phyloP scores from a whole-genome alignment of 306 rosid genomes.

The Gynostemma pentaphyllum region DNA sequence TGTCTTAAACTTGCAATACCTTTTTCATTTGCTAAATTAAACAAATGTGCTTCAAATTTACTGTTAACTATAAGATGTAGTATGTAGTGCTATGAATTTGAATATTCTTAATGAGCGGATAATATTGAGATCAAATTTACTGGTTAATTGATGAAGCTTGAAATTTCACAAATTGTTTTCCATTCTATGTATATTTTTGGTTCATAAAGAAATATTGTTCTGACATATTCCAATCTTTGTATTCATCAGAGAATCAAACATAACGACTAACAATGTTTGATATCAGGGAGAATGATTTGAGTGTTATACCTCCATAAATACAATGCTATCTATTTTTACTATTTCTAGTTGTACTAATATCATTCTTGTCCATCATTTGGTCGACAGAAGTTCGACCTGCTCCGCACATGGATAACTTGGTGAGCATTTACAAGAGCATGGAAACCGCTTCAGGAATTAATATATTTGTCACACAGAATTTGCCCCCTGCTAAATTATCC shows the following conservation, averaged over 20 bases:
- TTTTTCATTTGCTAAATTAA: not conserved
- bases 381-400: constrained; percentile 71
- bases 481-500: constrained; percentile 26
- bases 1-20: not conserved
- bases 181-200: not conserved
- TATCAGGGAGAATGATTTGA: not conserved
- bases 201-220: not conserved
- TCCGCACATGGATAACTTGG: constrained; percentile 86
- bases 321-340: not conserved
- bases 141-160: not conserved
- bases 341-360: not conserved
- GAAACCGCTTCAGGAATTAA: constrained; percentile 64
- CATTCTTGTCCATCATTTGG: not conserved
- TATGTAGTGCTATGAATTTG: not conserved
- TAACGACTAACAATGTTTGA: not conserved
- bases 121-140: not conserved
- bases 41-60: too few relatives aligned
- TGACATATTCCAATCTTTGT: not conserved
- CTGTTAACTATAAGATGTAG: not conserved
- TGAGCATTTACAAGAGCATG: constrained; percentile 80
- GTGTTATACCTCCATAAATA: not conserved
- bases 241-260: not conserved
- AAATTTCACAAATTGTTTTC: not conserved
- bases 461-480: constrained; percentile 58
- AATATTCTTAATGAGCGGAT: not conserved